phyloP scores from a whole-genome alignment of 2,329 filamentous ascomycete species.

The Pseudocercospora eumusae region DNA sequence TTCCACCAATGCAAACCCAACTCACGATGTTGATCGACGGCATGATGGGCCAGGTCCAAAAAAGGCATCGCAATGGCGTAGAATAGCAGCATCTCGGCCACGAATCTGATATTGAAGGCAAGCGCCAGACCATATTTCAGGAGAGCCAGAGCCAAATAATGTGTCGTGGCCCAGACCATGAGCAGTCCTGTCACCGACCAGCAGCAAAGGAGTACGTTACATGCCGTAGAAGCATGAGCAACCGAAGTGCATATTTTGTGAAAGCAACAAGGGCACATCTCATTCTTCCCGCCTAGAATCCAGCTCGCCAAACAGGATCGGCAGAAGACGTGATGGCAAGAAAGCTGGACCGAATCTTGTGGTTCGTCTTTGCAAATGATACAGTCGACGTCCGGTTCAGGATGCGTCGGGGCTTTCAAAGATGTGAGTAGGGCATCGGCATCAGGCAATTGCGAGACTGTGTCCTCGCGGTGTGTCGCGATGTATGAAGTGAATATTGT shows the following conservation, averaged over 20 bases:
- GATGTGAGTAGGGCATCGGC: not conserved
- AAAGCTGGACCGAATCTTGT: not conserved
- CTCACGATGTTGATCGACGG: not conserved
- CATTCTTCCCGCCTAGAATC: not conserved
- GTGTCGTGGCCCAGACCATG: not conserved
- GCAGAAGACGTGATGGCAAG: not conserved
- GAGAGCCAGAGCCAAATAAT: not conserved
- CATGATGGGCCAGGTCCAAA: not conserved
- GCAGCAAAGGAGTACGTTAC: not conserved
- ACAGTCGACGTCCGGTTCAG: not conserved
- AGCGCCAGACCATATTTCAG: not conserved
- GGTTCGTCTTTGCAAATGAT: not conserved
- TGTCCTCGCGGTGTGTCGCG: not conserved
- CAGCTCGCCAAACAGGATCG: not conserved
- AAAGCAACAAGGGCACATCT: not conserved
- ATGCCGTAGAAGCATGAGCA: not conserved
- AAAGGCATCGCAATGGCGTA: not conserved
- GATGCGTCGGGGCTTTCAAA: not conserved
- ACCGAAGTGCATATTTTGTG: not conserved
- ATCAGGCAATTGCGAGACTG: not conserved
- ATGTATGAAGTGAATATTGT: not conserved
- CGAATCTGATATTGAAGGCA: not conserved
- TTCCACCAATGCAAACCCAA: constrained; percentile 2
- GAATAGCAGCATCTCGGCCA: not conserved
- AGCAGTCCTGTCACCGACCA: not conserved